These are phyloP conservation scores for Macrocystidia cucumis DNA, from an alignment of 1,284 basidiomycete species.

Conservation along the genomic window DNA sequence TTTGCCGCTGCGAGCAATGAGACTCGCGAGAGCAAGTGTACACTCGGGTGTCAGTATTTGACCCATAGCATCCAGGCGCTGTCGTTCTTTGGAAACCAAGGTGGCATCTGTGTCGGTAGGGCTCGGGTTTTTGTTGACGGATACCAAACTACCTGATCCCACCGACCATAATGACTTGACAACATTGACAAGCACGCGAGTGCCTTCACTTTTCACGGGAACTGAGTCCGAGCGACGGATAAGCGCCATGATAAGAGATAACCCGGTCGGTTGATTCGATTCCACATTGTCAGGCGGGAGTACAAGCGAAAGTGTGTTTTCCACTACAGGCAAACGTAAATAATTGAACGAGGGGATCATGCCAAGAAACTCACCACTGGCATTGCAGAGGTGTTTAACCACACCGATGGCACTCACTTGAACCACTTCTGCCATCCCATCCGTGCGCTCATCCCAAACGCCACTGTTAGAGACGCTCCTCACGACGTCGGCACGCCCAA, in stretches of 20 bases:
- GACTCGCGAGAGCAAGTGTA: constrained; percentile 57
- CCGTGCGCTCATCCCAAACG: constrained; percentile 64
- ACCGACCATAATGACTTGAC: constrained; percentile 63
- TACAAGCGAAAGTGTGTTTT: constrained; percentile 54
- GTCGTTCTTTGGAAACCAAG: constrained; percentile 29
- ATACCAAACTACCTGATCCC: no score
- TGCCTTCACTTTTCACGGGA: constrained; percentile 83
- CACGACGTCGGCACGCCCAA: constrained; percentile 63
- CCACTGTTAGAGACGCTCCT: constrained; percentile 56
- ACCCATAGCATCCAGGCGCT: constrained; percentile 47
- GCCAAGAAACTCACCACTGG: constrained; percentile 46
- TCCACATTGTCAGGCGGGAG: constrained; percentile 29
- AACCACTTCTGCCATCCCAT: constrained; percentile 74
- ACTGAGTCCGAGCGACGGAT: constrained; percentile 76
- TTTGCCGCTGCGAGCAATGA: constrained; percentile 71
- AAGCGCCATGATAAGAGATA: constrained; percentile 69
- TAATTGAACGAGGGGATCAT: neutral
- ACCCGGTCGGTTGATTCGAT: constrained; percentile 29
- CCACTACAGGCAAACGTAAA: constrained; percentile 34
- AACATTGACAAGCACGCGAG: constrained; percentile 81
- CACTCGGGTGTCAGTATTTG: constrained; percentile 44
- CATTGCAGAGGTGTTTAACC: constrained; percentile 81
- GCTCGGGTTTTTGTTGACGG: neutral
- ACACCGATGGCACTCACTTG: constrained; percentile 86
- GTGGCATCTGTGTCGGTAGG: neutral